Conservation (phyloP, 78 protist species). For the Diacronema lutheri region DNA sequence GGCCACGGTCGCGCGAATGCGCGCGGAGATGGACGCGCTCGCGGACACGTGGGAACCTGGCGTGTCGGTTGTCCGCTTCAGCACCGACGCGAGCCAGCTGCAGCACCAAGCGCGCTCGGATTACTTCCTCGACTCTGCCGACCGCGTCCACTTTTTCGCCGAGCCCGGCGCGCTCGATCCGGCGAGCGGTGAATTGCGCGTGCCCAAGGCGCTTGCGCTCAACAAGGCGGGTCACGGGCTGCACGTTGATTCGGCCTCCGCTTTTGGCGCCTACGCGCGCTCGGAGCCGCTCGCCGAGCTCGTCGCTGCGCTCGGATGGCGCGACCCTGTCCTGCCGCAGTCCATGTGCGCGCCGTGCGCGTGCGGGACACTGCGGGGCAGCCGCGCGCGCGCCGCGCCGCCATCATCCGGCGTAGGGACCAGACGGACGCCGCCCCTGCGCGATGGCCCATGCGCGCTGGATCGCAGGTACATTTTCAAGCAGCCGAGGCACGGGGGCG, state of each 20-base stretch:
- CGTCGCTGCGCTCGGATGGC: not conserved
- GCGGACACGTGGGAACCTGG: too few species aligned
- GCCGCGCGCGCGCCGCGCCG: too few species aligned
- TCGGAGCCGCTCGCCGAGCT: not conserved
- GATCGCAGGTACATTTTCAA: conserved; percentile 42
- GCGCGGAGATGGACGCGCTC: too few species aligned
- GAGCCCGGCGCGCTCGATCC: conserved; percentile 27
- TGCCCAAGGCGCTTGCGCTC: not conserved
- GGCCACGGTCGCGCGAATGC: too few species aligned
- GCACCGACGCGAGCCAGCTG: not conserved
- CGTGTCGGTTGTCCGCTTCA: not conserved
- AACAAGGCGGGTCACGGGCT: conserved; percentile 38
- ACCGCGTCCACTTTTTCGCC: conserved; percentile 8
- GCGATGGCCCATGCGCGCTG: too few species aligned
- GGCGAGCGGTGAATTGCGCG: too few species aligned
- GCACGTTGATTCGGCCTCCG: not conserved
- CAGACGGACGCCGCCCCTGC: too few species aligned
- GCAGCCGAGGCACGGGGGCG: conserved; percentile 11
- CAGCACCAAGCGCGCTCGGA: not conserved
- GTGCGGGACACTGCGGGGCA: too few species aligned
- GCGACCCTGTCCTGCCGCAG: conserved; percentile 20
- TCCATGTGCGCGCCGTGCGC: too few species aligned
- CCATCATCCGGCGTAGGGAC: too few species aligned
- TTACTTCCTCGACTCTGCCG: not conserved
- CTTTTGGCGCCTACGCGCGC: not conserved